phyloP scores from a whole-genome alignment of 2,329 filamentous ascomycete genomes.

The Pseudocercospora eumusae region DNA sequence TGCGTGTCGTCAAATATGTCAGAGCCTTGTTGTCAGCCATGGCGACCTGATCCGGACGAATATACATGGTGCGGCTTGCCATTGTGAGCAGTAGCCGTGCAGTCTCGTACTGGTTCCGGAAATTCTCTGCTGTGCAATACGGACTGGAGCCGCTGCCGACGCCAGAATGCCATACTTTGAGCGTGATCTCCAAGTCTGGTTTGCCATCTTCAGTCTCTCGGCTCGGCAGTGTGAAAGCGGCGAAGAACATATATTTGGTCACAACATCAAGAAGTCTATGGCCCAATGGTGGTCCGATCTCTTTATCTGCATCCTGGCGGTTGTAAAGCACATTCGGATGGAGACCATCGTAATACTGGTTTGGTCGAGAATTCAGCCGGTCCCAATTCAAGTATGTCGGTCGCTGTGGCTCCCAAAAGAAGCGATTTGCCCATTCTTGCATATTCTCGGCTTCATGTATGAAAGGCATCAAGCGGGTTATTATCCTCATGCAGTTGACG shows the following conservation, averaged over 20 bases:
- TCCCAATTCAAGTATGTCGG: constrained; percentile 34
- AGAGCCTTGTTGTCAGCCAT: constrained; percentile 79
- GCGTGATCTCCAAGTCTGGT: constrained; percentile 64
- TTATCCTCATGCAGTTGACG: constrained; percentile 90
- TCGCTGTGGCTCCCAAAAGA: constrained; percentile 71
- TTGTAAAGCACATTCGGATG: constrained; percentile 54
- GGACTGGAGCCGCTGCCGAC: constrained; percentile 92
- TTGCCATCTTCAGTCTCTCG: constrained; percentile 31
- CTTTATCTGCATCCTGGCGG: constrained; percentile 50
- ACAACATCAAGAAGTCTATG: constrained; percentile 92
- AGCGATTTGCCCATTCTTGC: constrained; percentile 81
- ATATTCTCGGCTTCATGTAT: constrained; percentile 87
- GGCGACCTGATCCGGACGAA: constrained; percentile 74
- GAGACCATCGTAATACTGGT: constrained; percentile 41
- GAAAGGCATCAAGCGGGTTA: constrained; percentile 87
- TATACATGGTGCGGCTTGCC: constrained; percentile 90
- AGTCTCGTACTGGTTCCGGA: constrained; percentile 90
- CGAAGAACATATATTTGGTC: constrained; percentile 86
- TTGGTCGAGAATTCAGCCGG: constrained; percentile 29
- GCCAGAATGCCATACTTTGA: constrained; percentile 96
- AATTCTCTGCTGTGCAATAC: constrained; percentile 84
- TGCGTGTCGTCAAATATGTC: constrained; percentile 83
- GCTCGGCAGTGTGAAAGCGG: constrained; percentile 77
- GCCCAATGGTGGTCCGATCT: constrained; percentile 81
- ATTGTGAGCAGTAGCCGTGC: constrained; percentile 81